Evolutionary conservation across 345 rosid species (phyloP).

Genomic region (Moringa oleifera): DNA sequence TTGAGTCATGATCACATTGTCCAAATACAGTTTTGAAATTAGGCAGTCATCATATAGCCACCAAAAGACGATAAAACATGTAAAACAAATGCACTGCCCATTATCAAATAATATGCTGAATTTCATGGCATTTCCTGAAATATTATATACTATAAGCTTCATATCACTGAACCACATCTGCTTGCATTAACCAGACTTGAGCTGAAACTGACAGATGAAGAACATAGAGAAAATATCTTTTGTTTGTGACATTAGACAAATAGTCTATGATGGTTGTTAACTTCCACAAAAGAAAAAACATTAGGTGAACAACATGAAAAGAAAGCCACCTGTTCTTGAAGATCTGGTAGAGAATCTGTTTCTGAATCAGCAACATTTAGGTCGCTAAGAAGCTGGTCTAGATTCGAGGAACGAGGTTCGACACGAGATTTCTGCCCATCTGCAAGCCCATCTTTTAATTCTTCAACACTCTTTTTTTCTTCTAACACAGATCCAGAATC

Average conservation of each 20-base stretch:
- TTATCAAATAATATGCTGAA: not conserved
- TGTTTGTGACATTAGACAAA: not conserved
- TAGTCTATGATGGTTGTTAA: too few relatives aligned
- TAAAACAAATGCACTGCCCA: not conserved
- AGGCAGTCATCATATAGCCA: not conserved
- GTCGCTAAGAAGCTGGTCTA: constrained; percentile 39
- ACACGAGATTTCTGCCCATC: constrained; percentile 29
- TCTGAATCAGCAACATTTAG: constrained; percentile 36
- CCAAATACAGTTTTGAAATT: not conserved
- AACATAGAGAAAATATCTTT: not conserved
- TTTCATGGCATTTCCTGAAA: not conserved
- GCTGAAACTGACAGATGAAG: constrained; percentile 8
- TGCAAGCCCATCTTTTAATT: constrained; percentile 15
- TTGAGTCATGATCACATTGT: not conserved
- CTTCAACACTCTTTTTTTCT: constrained; percentile 34
- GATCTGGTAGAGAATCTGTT: constrained; percentile 64
- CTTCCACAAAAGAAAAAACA: constrained; percentile 6
- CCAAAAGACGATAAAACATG: not conserved
- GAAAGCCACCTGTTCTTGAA: constrained; percentile 71
- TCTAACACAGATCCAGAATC: constrained; percentile 35
- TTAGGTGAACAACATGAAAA: constrained; percentile 7
- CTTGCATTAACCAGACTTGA: not conserved
- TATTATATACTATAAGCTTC: not conserved
- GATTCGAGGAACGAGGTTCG: constrained; percentile 24
- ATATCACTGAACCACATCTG: not conserved